Conservation (phyloP, 2,329 filamentous ascomycete genomes). For the Penicillium concentricum region DNA sequence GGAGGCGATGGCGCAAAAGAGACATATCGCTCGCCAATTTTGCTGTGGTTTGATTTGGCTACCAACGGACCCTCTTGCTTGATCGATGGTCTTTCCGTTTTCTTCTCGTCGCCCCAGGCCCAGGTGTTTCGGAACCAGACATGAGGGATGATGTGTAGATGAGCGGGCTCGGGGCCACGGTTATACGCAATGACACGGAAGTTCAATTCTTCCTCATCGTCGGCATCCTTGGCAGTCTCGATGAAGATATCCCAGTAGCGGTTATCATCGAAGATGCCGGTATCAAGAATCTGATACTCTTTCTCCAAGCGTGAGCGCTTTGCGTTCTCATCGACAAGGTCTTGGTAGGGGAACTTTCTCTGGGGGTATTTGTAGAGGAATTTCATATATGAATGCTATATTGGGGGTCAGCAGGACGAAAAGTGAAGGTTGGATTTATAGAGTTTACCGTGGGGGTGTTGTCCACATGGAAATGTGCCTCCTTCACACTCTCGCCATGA, state of each 20-base stretch:
- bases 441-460: conserved; percentile 72
- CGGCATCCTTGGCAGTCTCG: conserved; percentile 90
- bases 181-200: conserved; percentile 98
- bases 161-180: conserved; percentile 83
- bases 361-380: conserved; percentile 98
- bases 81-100: conserved; percentile 78
- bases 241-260: conserved; percentile 97
- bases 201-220: conserved; percentile 85
- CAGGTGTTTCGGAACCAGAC: conserved; percentile 98
- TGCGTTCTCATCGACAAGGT: conserved; percentile 81
- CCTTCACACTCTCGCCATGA: conserved; percentile 95
- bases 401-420: background rate
- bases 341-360: conserved; percentile 84
- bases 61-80: conserved; percentile 63
- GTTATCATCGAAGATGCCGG: conserved; percentile 81
- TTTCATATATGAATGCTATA: conserved; percentile 96
- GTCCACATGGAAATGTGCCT: conserved; percentile 93
- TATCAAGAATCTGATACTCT: conserved; percentile 92
- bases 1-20: conserved; percentile 88
- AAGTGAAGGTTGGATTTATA: background rate
- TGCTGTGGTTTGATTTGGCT: conserved; percentile 74
- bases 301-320: conserved; percentile 70
- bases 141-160: conserved; percentile 89
- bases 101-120: conserved; percentile 82
- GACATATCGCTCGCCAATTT: conserved; percentile 78